Evolutionary conservation across 2,329 filamentous ascomycete genomes (phyloP), one percentile per base, ranked within the genome.

Genomic region (Microsporum ferrugineum): DNA sequence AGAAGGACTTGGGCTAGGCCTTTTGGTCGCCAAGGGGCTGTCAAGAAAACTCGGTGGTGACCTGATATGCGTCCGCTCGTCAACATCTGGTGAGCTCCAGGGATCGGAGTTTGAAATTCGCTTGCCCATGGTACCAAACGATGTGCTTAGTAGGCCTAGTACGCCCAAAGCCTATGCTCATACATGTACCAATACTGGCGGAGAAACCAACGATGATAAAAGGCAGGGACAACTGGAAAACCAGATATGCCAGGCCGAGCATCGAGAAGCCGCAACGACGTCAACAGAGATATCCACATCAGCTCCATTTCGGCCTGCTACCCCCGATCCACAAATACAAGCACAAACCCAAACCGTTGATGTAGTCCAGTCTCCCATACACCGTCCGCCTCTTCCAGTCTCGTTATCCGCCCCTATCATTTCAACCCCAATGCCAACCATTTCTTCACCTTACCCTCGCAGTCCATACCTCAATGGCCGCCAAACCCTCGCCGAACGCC

Each of bases 11-110:
- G 86, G 86, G 0, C 75, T 89, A 5, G 86, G 86, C 33, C 74
- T 89, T 8, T 78, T 88, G 68, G 86, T 88, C n/a, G 86, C 86
- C 0, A 88, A 88, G 71, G 85, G 85, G 2, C 77, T 88, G 53
- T 84, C 86, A 3, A 79, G 86, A 60, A 86, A 85, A 69, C 80
- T 88, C 61, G 84, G 85, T 31, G 86, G 86, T 14, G 86, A 88
- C 71, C 74, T 89, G 23, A 79, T 82, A 58, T 84, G 86, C 65
- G 78, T 84, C 47, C 79, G 80, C 57, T 87, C 86, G 3, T 81
- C 83, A 36, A 85, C 84, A 0, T 76, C 79, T 6, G 85, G 84
- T 0, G 80, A 83, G 7, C 72, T 77, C 36, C 82, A 80, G 67
- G 86, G 86, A 8, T 84, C 84, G 0, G 84, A 88, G 65, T 89